Evolutionary conservation across 148 eudicot species (phyloP).

Genomic region (Fagopyrum homotropicum): DNA sequence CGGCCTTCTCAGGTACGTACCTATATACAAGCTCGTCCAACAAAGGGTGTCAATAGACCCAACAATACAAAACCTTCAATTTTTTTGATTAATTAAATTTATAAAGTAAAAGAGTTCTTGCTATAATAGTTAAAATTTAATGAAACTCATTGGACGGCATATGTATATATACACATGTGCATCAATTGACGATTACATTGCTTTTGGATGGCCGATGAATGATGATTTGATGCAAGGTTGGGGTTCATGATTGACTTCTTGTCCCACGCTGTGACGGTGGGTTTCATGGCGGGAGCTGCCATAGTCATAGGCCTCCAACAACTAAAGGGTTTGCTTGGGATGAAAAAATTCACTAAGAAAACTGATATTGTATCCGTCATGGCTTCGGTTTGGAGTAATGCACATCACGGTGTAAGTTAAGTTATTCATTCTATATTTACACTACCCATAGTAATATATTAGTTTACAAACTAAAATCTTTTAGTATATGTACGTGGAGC

Average conservation of each 20-base stretch:
- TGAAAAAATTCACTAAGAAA: slow-evolving; percentile 67
- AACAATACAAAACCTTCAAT: too few species aligned
- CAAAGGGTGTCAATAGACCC: too few species aligned
- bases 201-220: not conserved
- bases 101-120: too few species aligned
- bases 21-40: too few species aligned
- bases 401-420: slow-evolving; percentile 47
- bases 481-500: not conserved
- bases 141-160: too few species aligned
- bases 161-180: too few species aligned
- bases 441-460: not conserved
- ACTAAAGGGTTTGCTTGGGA: slow-evolving; percentile 73
- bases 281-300: slow-evolving; percentile 95
- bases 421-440: not conserved
- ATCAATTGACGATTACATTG: too few species aligned
- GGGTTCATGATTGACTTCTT: slow-evolving; percentile 91
- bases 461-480: not conserved
- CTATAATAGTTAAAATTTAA: too few species aligned
- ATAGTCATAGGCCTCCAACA: slow-evolving; percentile 81
- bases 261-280: slow-evolving; percentile 87
- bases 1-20: slow-evolving; percentile 56
- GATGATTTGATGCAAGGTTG: slow-evolving; percentile 37
- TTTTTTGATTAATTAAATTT: too few species aligned
- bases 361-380: slow-evolving; percentile 76
- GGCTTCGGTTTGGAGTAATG: slow-evolving; percentile 70